Evolutionary conservation across 176 grass and related monocot species (phyloP), one percentile per base, ranked within the genome.

Genomic region (Canna indica): DNA sequence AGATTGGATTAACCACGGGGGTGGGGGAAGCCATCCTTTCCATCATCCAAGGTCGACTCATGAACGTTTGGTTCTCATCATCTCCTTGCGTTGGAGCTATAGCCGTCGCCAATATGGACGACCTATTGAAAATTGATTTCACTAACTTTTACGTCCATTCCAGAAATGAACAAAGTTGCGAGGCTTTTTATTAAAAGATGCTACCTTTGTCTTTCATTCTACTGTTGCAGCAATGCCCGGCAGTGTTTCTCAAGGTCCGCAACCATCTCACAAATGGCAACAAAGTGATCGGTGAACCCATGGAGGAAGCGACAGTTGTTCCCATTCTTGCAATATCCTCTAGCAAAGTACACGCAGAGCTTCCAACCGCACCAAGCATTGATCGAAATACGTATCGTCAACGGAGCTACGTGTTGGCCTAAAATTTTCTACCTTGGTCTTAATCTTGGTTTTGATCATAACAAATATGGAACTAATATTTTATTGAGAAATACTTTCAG

Each of bases 151-250:
- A 25, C 12, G 57, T 45, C 54, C 64, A 75, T 66, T 69, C 65
- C 30, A 66, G 30, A 72, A 67, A 53, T 58, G 65, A 28, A 59
- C 10, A 50, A 35, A 26, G 22, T n/a, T 15, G 24, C 71, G 41
- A 24, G 57, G 20, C 24, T 26, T 10, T 45, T 22, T 60, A 28
- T 17, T 13, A 33, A 12, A 80, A 79, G 39, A 54, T 12, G 28
- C 16, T 56, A 92, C 90, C 90, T 94, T 46, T 96, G 91, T 75
- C 39, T 91, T 11, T 96, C 92, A 70, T 73, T 91, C 48, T 96
- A 88, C 66, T 94, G 47, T 18, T 50, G 90, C 73, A 90, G 74
- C 34, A 86, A 71, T 48, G 90, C 87, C 64, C 83, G 84, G 76
- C 78, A 88, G 71, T 88, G 86, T 71, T 76, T 78, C 70, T 88